These are phyloP conservation scores for Amaranthus cruentus DNA, from an alignment of 148 eudicot genomes.

Conservation along the genomic window DNA sequence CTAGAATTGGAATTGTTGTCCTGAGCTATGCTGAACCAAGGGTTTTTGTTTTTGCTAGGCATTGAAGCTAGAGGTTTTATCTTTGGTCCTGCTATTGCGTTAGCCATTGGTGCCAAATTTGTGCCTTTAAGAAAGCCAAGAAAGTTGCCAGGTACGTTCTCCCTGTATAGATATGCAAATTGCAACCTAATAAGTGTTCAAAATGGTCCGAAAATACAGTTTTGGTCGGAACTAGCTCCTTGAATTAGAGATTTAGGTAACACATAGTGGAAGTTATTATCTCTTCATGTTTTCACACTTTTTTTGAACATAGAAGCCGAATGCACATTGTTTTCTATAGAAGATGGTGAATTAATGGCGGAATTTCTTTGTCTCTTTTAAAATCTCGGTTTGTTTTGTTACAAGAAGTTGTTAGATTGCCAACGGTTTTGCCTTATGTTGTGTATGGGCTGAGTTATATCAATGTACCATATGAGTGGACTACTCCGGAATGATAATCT, in stretches of 20 bases:
- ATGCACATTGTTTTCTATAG: too few species aligned
- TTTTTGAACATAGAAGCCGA: too few species aligned
- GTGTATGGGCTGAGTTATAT: background rate
- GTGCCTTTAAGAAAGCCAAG: constrained; percentile 86
- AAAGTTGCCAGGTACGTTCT: constrained; percentile 73
- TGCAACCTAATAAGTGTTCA: too few species aligned
- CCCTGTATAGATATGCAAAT: background rate
- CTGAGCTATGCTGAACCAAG: background rate
- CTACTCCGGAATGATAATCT: constrained; percentile 1
- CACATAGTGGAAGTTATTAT: too few species aligned
- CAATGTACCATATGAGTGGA: background rate
- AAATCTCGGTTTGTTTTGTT: background rate
- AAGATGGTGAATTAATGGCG: too few species aligned
- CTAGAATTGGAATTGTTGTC: background rate
- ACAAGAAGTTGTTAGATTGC: background rate
- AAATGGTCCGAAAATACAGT: too few species aligned
- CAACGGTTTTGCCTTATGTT: background rate
- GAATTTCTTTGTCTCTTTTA: too few species aligned
- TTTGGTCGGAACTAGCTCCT: too few species aligned
- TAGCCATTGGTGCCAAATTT: constrained; percentile 95
- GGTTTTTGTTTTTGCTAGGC: constrained; percentile 35
- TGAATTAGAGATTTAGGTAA: too few species aligned
- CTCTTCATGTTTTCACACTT: too few species aligned
- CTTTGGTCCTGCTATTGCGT: constrained; percentile 90
- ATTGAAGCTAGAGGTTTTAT: constrained; percentile 92